Conservation (phyloP, 2,329 filamentous ascomycete genomes). For the Colletotrichum scovillei region DNA sequence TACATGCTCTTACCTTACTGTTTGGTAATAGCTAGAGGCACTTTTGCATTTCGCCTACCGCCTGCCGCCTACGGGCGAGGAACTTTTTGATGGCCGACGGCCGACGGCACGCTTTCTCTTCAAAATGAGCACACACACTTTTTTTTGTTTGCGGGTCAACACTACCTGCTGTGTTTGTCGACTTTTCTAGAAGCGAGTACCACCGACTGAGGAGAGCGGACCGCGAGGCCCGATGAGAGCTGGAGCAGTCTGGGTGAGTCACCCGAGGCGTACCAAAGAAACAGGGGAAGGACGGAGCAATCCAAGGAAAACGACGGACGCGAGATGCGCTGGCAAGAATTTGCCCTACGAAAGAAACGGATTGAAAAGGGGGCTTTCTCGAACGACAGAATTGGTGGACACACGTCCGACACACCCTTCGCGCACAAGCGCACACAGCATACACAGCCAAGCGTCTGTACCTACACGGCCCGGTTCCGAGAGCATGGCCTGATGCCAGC, state of each 20-base stretch:
- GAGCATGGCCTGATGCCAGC: constrained; percentile 24
- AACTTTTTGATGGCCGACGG: constrained; percentile 15
- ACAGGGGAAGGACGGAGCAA: constrained; percentile 27
- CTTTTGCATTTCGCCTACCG: constrained; percentile 29
- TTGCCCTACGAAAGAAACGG: not conserved
- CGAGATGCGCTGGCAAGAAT: constrained; percentile 23
- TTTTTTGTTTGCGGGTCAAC: constrained; percentile 11
- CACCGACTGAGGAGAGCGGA: not conserved
- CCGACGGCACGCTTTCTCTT: not conserved
- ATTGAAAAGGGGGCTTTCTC: not conserved
- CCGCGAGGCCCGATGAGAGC: not conserved
- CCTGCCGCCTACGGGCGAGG: constrained; percentile 15
- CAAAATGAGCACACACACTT: constrained; percentile 17
- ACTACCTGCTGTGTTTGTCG: constrained; percentile 28
- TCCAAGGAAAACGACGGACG: constrained; percentile 21
- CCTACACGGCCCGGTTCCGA: constrained; percentile 22
- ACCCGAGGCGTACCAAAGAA: constrained; percentile 26
- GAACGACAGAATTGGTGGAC: constrained; percentile 11
- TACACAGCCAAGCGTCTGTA: not conserved
- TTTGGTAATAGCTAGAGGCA: constrained; percentile 35
- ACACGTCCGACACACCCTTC: constrained; percentile 30
- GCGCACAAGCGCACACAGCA: constrained; percentile 16
- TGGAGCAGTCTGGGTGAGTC: not conserved
- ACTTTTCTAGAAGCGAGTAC: constrained; percentile 23
- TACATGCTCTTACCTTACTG: constrained; percentile 34